Evolutionary conservation across 2,329 filamentous ascomycete genomes (phyloP).

Genomic region (Colletotrichum gloeosporioides): DNA sequence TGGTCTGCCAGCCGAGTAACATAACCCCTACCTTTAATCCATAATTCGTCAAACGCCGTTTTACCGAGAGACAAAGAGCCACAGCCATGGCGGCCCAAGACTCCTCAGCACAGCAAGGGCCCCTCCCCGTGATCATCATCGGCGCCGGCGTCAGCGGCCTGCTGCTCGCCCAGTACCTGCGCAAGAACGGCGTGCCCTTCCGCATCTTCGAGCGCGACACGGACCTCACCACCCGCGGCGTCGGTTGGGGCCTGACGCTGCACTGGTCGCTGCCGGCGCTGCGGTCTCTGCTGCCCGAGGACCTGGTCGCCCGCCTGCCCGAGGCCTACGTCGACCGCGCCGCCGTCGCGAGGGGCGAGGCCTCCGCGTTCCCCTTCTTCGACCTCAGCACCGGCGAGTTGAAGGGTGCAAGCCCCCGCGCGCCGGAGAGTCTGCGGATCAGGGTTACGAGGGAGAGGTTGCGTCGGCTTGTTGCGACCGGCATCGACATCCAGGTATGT

Average conservation of each 20-base stretch:
- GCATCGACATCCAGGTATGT: constrained; percentile 45
- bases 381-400: constrained; percentile 56
- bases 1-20: background rate
- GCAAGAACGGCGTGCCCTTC: constrained; percentile 41
- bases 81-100: background rate
- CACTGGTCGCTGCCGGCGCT: constrained; percentile 65
- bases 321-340: constrained; percentile 59
- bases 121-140: constrained; percentile 36
- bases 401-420: constrained; percentile 43
- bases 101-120: background rate
- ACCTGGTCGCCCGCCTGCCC: constrained; percentile 49
- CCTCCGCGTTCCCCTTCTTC: constrained; percentile 59
- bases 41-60: background rate
- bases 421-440: constrained; percentile 49
- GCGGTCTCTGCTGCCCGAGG: constrained; percentile 52
- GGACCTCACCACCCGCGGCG: constrained; percentile 49
- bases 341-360: constrained; percentile 50
- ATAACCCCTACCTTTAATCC: background rate
- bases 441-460: constrained; percentile 53
- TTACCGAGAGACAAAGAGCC: background rate
- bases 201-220: constrained; percentile 59
- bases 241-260: constrained; percentile 68
- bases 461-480: constrained; percentile 48
- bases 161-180: constrained; percentile 39
- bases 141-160: constrained; percentile 43